Evolutionary conservation across 805 yeast genomes (phyloP).

Genomic region (Schwanniomyces pseudopolymorphus): DNA sequence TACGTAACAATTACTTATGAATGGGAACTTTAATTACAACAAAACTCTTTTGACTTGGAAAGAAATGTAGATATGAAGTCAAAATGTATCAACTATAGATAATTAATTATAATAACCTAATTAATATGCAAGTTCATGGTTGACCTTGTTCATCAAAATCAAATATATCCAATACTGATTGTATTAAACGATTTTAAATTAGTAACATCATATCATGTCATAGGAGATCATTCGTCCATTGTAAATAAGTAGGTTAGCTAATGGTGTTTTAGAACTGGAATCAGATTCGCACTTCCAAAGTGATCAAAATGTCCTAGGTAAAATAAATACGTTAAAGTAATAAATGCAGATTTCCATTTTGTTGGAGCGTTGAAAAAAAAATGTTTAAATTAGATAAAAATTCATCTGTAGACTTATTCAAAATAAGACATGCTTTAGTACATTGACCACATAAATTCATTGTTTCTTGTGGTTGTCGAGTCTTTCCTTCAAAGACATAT

Average conservation of each 20-base stretch:
- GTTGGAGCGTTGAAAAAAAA: not conserved
- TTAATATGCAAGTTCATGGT: not conserved
- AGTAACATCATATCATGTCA: not conserved
- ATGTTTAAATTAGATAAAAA: not conserved
- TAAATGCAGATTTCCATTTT: not conserved
- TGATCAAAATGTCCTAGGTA: not conserved
- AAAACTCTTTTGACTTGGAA: not conserved
- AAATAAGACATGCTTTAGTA: not conserved
- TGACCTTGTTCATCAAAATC: not conserved
- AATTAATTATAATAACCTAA: not conserved
- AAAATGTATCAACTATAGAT: not conserved
- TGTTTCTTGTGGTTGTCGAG: constrained; percentile 23
- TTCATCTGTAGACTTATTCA: not conserved
- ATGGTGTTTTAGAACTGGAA: not conserved
- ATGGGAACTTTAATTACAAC: not conserved
- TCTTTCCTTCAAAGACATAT: constrained; percentile 41
- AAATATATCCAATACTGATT: not conserved
- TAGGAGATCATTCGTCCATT: not conserved
- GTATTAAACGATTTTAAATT: not conserved
- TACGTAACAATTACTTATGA: not conserved
- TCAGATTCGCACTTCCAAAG: not conserved
- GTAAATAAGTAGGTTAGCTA: not conserved
- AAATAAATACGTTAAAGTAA: not conserved
- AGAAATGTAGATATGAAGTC: not conserved
- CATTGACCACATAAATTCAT: not conserved